These are phyloP conservation scores for Colletotrichum sublineola DNA, from an alignment of 2,329 filamentous ascomycete species.

Conservation along the genomic window DNA sequence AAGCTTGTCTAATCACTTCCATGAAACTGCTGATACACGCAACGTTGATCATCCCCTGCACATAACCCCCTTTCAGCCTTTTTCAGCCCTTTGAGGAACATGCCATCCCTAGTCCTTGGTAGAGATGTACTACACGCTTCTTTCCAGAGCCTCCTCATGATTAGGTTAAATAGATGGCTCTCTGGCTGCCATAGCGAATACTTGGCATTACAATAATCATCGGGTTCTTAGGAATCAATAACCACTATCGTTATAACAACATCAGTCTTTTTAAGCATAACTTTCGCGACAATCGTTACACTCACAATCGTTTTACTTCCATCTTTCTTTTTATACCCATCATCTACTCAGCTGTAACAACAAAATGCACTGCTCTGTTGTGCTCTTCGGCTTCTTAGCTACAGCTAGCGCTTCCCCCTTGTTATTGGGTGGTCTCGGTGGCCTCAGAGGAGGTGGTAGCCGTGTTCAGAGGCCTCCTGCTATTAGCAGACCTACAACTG, in stretches of 20 bases:
- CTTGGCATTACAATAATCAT: background rate
- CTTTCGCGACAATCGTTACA: too few species aligned
- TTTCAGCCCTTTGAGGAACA: background rate
- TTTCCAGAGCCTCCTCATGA: background rate
- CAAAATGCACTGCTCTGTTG: background rate
- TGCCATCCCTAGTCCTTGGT: background rate
- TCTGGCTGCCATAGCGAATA: rapidly evolving
- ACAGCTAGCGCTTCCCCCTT: too few species aligned
- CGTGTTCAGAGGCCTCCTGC: background rate
- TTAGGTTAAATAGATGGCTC: background rate
- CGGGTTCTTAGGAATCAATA: background rate
- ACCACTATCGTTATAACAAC: too few species aligned
- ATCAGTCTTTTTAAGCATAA: too few species aligned
- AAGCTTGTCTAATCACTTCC: too few species aligned
- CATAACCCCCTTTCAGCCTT: background rate
- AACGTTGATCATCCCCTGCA: background rate
- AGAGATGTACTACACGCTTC: background rate
- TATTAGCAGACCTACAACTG: background rate
- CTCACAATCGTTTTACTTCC: background rate
- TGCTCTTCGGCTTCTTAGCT: background rate
- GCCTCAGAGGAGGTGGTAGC: too few species aligned
- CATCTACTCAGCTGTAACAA: background rate
- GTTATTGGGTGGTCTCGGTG: too few species aligned
- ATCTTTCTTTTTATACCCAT: rapidly evolving
- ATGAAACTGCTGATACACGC: background rate